These are phyloP conservation scores for Kwoniella dejecticola DNA, from an alignment of 768 basidiomycete genomes.

Conservation along the genomic window DNA sequence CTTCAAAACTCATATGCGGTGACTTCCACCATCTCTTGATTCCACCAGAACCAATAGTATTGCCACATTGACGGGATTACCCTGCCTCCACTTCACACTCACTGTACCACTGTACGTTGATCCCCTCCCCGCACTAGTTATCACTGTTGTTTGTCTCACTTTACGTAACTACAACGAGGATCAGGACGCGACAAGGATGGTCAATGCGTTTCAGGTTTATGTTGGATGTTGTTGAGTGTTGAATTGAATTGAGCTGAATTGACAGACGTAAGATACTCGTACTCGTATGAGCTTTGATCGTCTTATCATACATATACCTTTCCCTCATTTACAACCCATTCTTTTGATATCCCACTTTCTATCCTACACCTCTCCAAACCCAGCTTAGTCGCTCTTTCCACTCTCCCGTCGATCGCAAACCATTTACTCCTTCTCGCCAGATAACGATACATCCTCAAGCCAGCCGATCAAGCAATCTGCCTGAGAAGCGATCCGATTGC, in stretches of 20 bases:
- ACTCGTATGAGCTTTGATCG: slow-evolving; percentile 7
- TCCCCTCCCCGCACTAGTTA: slow-evolving; percentile 1
- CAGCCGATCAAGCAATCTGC: no score
- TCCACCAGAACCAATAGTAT: no score
- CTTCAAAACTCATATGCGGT: neutral
- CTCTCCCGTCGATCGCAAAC: neutral
- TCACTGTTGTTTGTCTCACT: neutral
- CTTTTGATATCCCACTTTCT: no score
- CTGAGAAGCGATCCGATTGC: no score
- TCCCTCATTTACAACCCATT: slow-evolving; percentile 4
- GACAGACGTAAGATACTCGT: neutral
- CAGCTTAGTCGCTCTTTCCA: slow-evolving; percentile 9
- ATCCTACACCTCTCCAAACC: neutral
- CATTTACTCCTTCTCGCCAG: no score
- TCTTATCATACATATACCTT: slow-evolving; percentile 2
- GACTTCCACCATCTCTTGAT: neutral
- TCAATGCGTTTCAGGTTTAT: slow-evolving; percentile 10
- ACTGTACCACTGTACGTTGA: no score
- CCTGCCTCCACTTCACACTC: neutral
- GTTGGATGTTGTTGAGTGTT: neutral
- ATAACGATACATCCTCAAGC: no score
- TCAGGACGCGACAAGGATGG: neutral
- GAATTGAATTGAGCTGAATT: neutral
- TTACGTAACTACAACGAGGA: slow-evolving; percentile 18
- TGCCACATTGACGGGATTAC: slow-evolving; percentile 18